Base-by-base conservation (phyloP, 1,284 basidiomycete genomes). In the Rhodotorula sp. region DNA sequence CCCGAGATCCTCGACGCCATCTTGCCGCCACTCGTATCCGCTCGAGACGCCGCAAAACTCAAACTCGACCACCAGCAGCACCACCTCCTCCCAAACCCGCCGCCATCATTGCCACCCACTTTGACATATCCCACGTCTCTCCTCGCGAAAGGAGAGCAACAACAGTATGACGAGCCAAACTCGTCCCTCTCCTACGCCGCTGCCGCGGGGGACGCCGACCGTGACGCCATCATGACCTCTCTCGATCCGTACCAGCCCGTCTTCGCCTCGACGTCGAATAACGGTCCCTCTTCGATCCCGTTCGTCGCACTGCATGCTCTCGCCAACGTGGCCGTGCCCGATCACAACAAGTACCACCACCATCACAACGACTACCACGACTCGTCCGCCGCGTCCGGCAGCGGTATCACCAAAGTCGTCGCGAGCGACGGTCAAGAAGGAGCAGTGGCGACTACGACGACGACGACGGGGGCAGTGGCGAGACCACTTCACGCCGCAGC, bases 1-100 rank as follows among this genome's bases (percentile, higher is more conserved):
- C 62, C 61, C n/a, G 48, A 67, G 1, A 56, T 65, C 2, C 62
- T 74, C 58, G 73, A 71, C 5, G 39, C 31, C 3, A 58, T 69
- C 34, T 12, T 64, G 6, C 66, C 67, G 5, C 21, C 63, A 2
- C 20, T 46, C 26, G 8, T 63, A 0, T 43, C 51, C 3, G 52
- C 62, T 8, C 43, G 21, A 26, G 49, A n/a, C 8, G 59, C 57
- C 26, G 61, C 39, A 20, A 48, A 56, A 31, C 16, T 39, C 43
- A 48, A 47, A 20, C 26, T 46, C 5, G 63, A 16, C 29, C 20
- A 16, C 29, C 20, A 49, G n/a, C 7, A 48, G 16, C 7, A 48
- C 29, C 39, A 43, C 39, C 10, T 43, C 10, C 39, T 43, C 39
- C 39, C 39, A 12, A 43, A 43, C 39, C 39, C 39, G 39, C 39